Conservation (phyloP, 2,329 filamentous ascomycete genomes). For the Talaromyces pinophilus region DNA sequence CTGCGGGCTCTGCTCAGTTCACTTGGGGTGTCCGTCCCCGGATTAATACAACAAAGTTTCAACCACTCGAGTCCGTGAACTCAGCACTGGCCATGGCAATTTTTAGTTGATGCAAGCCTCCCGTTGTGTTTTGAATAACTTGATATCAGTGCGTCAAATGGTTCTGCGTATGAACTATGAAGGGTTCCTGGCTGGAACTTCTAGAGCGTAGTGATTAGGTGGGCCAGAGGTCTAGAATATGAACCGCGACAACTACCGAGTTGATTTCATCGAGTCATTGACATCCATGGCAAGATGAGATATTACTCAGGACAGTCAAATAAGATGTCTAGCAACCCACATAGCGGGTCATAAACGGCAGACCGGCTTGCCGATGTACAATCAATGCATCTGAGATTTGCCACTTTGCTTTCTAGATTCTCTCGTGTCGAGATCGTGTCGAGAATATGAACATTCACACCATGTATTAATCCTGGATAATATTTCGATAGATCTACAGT, state of each 20-base stretch:
- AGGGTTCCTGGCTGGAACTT: neutral
- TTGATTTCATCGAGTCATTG: neutral
- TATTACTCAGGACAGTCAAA: neutral
- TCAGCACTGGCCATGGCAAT: conserved; percentile 4
- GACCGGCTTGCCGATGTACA: neutral
- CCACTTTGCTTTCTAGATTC: neutral
- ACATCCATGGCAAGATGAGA: neutral
- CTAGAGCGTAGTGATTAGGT: neutral
- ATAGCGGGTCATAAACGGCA: neutral
- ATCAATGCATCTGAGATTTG: neutral
- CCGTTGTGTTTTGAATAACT: neutral
- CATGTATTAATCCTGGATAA: too few species aligned
- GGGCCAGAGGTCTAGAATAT: conserved; percentile 1
- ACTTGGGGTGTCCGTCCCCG: neutral
- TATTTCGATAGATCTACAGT: neutral
- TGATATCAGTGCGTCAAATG: neutral
- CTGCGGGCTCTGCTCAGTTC: neutral
- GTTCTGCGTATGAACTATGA: neutral
- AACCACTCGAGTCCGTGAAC: neutral
- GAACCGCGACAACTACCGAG: neutral
- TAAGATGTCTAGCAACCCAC: neutral
- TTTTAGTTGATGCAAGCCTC: neutral
- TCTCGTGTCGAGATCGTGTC: neutral
- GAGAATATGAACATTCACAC: too few species aligned
- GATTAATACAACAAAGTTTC: neutral